Evolutionary conservation across 1,284 basidiomycete genomes (phyloP), one percentile per base, ranked within the genome.

Genomic region (Ceratobasidium theobromae): DNA sequence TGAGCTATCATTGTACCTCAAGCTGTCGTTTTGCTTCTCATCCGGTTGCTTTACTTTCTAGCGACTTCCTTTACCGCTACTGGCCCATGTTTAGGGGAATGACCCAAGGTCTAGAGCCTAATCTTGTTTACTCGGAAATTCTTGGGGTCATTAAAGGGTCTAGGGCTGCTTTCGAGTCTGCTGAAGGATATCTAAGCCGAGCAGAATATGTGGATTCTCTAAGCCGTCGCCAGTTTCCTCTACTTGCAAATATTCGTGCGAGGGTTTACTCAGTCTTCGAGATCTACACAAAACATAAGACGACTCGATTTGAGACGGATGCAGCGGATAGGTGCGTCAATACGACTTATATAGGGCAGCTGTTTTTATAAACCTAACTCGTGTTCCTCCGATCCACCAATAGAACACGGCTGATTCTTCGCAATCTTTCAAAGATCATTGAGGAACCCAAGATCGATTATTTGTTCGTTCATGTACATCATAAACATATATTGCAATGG

Each of bases 201-300:
- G 9, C 23, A 6, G 45, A 49, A 60, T 60, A 60, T 27, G 46
- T 60, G 16, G 33, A 60, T 14, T 18, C 18, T 1, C 46, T 60
- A 2, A 60, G 57, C n/a, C 43, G 33, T 9, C 43, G 57, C 11
- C 57, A 60, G 23, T 60, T 60, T 46, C 46, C 57, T 21, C 23
- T 60, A 3, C 46, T 60, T 21, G 66, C 66, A 9, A n/a, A 49
- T n/a, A 48, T 40, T 14, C 66, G 66, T 16, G 32, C 30, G n/a
- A 40, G 32, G 25, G 45, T 67, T 4, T 67, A 67, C 23, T 51
- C 46, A 14, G 53, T 67, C 6, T 67, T 62, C 41, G 66, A 67
- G 27, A 27, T 25, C 21, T 67, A 67, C 38, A 55, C 23, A 14
- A 60, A 51, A 27, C 16, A 35, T 25, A 67, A 67, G 30, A 30